phyloP scores from a whole-genome alignment of 345 rosid species.

The Dipteronia dyeriana region DNA sequence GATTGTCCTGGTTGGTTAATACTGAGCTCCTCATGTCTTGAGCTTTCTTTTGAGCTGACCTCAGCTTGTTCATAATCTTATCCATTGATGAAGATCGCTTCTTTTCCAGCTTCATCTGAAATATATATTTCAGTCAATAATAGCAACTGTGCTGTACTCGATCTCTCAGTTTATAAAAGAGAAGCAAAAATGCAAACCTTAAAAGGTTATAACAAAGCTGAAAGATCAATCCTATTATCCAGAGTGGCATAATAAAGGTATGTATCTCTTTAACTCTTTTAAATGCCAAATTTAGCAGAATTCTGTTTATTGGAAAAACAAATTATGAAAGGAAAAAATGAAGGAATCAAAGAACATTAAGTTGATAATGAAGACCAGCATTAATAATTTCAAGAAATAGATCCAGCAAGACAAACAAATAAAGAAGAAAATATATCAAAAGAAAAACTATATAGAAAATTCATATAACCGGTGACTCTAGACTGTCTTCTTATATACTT shows the following conservation, averaged over 20 bases:
- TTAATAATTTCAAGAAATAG: background rate
- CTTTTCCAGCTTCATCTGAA: constrained; percentile 97
- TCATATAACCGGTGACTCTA: background rate
- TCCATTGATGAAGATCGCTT: constrained; percentile 91
- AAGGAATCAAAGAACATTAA: background rate
- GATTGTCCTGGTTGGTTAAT: constrained; percentile 49
- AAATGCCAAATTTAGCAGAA: background rate
- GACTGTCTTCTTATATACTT: background rate
- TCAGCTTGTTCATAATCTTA: constrained; percentile 87
- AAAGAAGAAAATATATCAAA: background rate
- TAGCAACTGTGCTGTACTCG: constrained; percentile 1
- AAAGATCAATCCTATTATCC: background rate
- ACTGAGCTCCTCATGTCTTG: constrained; percentile 84
- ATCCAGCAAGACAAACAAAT: background rate
- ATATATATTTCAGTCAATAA: constrained; percentile 19
- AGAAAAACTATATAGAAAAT: background rate
- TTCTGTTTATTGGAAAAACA: background rate
- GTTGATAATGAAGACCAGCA: background rate
- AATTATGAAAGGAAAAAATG: background rate
- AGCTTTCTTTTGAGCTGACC: constrained; percentile 91
- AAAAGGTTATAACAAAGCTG: background rate
- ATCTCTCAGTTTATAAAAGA: background rate
- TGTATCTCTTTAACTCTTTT: background rate
- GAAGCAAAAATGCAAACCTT: background rate
- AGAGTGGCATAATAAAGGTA: background rate